Conservation (phyloP, 2,329 filamentous ascomycete species). For the Alternaria ethzedia region DNA sequence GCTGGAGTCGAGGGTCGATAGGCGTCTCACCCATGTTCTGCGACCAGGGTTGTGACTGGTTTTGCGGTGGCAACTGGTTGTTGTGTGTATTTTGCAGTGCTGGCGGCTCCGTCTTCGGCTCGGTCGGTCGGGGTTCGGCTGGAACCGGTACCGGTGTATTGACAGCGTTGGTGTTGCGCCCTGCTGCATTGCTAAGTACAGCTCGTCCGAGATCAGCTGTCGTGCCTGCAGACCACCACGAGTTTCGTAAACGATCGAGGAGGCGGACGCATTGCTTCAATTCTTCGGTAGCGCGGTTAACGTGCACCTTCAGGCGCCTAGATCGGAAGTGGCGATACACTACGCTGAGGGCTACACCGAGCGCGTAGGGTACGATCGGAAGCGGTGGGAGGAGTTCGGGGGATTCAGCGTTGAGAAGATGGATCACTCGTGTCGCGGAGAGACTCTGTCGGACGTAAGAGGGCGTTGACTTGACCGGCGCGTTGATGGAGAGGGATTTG, state of each 20-base stretch:
- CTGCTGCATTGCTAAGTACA: constrained; percentile 49
- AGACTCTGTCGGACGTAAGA: constrained; percentile 62
- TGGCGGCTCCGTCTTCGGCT: constrained; percentile 28
- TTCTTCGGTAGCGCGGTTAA: constrained; percentile 55
- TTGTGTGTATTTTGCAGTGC: constrained; percentile 24
- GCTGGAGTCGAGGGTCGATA: constrained; percentile 45
- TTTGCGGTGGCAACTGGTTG: constrained; percentile 14
- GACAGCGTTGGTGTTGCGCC: constrained; percentile 41
- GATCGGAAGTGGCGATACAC: constrained; percentile 64
- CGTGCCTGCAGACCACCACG: constrained; percentile 56
- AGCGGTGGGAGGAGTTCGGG: constrained; percentile 57
- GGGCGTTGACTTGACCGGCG: constrained; percentile 55
- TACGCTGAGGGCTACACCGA: constrained; percentile 62
- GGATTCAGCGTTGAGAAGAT: constrained; percentile 56
- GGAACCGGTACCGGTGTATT: constrained; percentile 39
- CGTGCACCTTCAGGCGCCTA: constrained; percentile 56
- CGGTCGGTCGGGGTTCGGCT: constrained; percentile 24
- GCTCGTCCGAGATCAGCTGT: constrained; percentile 53
- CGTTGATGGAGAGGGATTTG: constrained; percentile 54
- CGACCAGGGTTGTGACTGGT: constrained; percentile 28
- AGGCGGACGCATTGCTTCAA: constrained; percentile 53
- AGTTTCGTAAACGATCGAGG: constrained; percentile 52
- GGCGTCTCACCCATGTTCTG: constrained; percentile 29
- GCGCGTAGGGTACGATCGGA: constrained; percentile 62
- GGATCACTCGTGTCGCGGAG: constrained; percentile 62